Evolutionary conservation across 768 basidiomycete genomes (phyloP).

Genomic region (Mycena latifolia): DNA sequence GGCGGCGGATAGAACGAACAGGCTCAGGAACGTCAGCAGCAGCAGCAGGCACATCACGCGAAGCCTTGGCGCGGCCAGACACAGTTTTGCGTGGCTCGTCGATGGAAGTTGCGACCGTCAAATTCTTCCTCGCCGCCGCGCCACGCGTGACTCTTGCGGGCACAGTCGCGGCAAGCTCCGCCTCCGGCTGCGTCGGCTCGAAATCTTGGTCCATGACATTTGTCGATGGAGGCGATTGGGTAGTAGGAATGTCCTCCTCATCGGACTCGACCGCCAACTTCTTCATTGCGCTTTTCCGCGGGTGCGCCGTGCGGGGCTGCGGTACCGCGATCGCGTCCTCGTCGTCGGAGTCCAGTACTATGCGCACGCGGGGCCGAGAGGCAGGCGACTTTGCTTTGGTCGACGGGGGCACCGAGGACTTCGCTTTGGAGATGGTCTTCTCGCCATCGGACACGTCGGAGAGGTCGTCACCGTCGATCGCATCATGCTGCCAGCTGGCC

Average conservation of each 20-base stretch:
- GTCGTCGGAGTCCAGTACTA: slow-evolving; percentile 29
- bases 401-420: neutral
- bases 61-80: slow-evolving; percentile 1
- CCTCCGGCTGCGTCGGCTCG: slow-evolving; percentile 23
- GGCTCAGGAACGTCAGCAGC: neutral
- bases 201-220: slow-evolving; percentile 28
- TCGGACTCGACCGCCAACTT: slow-evolving; percentile 4
- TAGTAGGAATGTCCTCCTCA: neutral
- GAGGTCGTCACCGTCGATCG: slow-evolving; percentile 39
- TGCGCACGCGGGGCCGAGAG: slow-evolving; percentile 10
- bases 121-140: slow-evolving; percentile 19
- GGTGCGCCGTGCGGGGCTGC: slow-evolving; percentile 5
- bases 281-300: slow-evolving; percentile 27
- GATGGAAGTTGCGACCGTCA: neutral
- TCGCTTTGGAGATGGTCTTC: neutral
- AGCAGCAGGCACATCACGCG: neutral
- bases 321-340: slow-evolving; percentile 22
- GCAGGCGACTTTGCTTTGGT: neutral
- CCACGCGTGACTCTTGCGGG: slow-evolving; percentile 29
- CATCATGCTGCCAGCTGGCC: slow-evolving; percentile 18
- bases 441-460: slow-evolving; percentile 41
- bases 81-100: slow-evolving; percentile 12
- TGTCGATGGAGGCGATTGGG: slow-evolving; percentile 15
- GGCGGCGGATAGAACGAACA: slow-evolving; percentile 19
- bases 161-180: slow-evolving; percentile 1